Evolutionary conservation across 768 basidiomycete species (phyloP).

Genomic region (Tricholoma sp.): DNA sequence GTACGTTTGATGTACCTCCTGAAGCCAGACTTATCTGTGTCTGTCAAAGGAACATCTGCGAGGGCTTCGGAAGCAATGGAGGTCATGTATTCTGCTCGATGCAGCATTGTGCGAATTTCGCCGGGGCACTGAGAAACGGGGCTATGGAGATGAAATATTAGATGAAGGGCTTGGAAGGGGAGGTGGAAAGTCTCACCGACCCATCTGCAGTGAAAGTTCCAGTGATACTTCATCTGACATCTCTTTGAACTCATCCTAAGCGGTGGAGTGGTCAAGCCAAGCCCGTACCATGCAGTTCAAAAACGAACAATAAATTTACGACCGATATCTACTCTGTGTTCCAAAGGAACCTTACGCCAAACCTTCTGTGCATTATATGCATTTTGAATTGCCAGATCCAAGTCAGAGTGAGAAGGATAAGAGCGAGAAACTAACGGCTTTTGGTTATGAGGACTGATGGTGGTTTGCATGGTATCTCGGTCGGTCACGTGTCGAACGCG

Average conservation of each 20-base stretch:
- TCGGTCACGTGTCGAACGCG: constrained; percentile 28
- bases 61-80: constrained; percentile 75
- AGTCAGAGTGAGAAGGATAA: constrained; percentile 56
- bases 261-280: background rate
- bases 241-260: constrained; percentile 44
- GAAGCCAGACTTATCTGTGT: constrained; percentile 81
- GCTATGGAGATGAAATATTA: constrained; percentile 30
- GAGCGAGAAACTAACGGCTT: constrained; percentile 58
- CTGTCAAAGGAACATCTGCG: constrained; percentile 65
- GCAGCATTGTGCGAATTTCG: constrained; percentile 77
- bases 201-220: constrained; percentile 89
- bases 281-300: background rate
- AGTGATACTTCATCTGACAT: constrained; percentile 56
- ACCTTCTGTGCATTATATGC: constrained; percentile 64
- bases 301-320: constrained; percentile 34
- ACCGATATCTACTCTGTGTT: constrained; percentile 65
- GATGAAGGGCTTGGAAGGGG: background rate
- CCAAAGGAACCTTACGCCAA: constrained; percentile 72
- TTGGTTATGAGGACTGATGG: constrained; percentile 79
- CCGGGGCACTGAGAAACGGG: constrained; percentile 75
- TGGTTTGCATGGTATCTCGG: constrained; percentile 53
- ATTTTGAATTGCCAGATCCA: constrained; percentile 53
- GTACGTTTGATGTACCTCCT: constrained; percentile 76
- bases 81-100: constrained; percentile 80
- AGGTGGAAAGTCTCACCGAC: constrained; percentile 50